These are phyloP conservation scores for Neoscytalidium dimidiatum DNA, from an alignment of 2,329 filamentous ascomycete genomes.

Conservation along the genomic window DNA sequence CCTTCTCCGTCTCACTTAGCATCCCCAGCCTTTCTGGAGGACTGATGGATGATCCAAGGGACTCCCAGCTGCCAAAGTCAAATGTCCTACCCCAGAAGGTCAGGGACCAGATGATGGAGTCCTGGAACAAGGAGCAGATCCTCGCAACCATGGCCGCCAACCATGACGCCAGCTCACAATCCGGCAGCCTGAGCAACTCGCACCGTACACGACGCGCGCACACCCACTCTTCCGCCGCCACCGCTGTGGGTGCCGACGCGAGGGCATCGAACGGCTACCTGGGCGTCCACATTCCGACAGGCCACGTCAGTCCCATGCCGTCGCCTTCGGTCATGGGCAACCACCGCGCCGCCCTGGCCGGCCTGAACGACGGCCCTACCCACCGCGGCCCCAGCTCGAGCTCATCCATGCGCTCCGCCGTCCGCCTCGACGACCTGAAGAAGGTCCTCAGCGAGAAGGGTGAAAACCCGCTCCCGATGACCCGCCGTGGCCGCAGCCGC, in stretches of 20 bases:
- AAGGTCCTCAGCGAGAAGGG: slow-evolving; percentile 39
- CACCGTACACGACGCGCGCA: slow-evolving; percentile 6
- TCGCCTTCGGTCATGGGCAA: not conserved
- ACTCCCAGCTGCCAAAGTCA: slow-evolving; percentile 10
- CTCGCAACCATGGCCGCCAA: slow-evolving; percentile 64
- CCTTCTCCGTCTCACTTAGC: slow-evolving; percentile 60
- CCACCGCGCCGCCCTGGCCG: slow-evolving; percentile 14
- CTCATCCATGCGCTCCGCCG: slow-evolving; percentile 39
- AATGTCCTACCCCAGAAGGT: slow-evolving; percentile 61
- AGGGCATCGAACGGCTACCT: slow-evolving; percentile 43
- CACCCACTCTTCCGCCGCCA: slow-evolving; percentile 20
- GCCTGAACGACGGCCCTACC: slow-evolving; percentile 5
- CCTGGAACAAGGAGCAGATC: slow-evolving; percentile 78
- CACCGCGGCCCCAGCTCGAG: slow-evolving; percentile 27
- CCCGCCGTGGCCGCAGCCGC: slow-evolving; percentile 48
- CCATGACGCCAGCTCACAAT: slow-evolving; percentile 73
- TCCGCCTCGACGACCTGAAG: slow-evolving; percentile 50
- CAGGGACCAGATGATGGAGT: slow-evolving; percentile 72
- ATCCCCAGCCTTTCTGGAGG: not conserved
- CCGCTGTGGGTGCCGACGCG: not conserved
- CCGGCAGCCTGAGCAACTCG: slow-evolving; percentile 50
- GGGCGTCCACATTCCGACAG: slow-evolving; percentile 50
- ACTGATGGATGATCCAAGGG: slow-evolving; percentile 1
- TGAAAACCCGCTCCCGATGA: slow-evolving; percentile 45
- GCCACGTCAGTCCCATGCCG: slow-evolving; percentile 17